Conservation (phyloP, 2,329 filamentous ascomycete species). For the Penicillium sp. region DNA sequence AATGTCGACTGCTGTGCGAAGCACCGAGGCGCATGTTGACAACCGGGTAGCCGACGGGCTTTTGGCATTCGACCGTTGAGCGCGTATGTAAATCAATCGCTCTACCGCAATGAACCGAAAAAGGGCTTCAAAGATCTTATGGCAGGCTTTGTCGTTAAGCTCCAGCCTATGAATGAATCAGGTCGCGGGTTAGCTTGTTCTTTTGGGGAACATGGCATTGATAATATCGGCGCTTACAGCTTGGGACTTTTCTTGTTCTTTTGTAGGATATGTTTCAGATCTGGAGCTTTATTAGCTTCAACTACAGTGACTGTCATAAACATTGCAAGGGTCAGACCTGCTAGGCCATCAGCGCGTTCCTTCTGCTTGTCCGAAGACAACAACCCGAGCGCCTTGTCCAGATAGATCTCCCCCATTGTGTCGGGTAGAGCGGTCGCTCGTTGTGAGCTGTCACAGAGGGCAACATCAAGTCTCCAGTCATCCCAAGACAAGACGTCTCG, state of each 20-base stretch:
- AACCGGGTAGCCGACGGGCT: conserved; percentile 60
- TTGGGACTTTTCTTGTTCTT: conserved; percentile 50
- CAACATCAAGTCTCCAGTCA: neutral
- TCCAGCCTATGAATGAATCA: conserved; percentile 23
- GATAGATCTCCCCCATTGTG: conserved; percentile 46
- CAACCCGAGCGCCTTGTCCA: conserved; percentile 44
- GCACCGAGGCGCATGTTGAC: conserved; percentile 66
- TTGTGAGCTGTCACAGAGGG: neutral
- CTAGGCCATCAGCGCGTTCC: conserved; percentile 54
- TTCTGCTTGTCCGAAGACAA: conserved; percentile 47
- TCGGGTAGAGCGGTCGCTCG: neutral
- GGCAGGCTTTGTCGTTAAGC: conserved; percentile 76
- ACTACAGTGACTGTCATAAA: neutral
- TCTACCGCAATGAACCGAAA: conserved; percentile 73
- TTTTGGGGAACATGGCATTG: neutral
- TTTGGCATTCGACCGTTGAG: conserved; percentile 54
- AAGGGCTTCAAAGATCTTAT: conserved; percentile 76
- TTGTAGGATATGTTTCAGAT: conserved; percentile 58
- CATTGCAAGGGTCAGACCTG: conserved; percentile 36
- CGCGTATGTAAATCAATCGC: conserved; percentile 63
- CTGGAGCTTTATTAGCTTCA: conserved; percentile 32
- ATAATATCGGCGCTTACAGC: conserved; percentile 31
- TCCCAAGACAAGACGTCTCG: neutral
- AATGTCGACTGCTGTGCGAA: conserved; percentile 71
- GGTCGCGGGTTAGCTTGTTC: neutral